Evolutionary conservation across 2,329 filamentous ascomycete genomes (phyloP).

Genomic region (Sporothrix pseudoabietina): DNA sequence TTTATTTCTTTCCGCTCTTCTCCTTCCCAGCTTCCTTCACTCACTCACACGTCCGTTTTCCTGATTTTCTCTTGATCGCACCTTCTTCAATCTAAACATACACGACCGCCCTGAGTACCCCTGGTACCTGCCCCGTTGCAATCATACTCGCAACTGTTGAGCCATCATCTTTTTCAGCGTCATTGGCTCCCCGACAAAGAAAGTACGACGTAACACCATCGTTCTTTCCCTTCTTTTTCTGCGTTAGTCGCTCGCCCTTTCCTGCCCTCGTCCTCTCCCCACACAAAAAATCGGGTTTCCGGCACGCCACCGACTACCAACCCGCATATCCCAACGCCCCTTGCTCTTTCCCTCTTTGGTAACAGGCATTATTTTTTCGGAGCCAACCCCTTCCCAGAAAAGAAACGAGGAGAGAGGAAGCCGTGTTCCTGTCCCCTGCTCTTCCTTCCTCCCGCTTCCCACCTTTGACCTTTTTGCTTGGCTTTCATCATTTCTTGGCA

Average conservation of each 20-base stretch:
- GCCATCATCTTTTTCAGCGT: not conserved
- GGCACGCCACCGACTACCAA: constrained; percentile 8
- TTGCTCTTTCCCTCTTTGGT: not conserved
- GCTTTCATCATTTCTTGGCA: constrained; percentile 26
- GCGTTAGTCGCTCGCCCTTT: not conserved
- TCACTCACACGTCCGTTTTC: not conserved
- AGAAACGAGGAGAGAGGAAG: not conserved
- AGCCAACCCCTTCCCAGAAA: not conserved
- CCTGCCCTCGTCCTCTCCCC: not conserved
- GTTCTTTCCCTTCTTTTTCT: not conserved
- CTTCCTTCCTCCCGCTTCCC: not conserved
- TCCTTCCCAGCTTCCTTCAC: not conserved
- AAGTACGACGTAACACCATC: not conserved
- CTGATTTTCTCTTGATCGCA: not conserved
- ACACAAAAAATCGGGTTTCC: constrained; percentile 19
- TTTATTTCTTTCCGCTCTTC: not conserved
- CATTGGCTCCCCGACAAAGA: not conserved
- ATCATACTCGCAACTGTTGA: not conserved
- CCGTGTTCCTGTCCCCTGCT: not conserved
- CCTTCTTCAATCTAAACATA: not conserved
- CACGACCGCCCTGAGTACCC: not conserved
- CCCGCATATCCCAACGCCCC: not conserved
- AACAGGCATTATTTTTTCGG: not conserved
- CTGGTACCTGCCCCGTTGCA: not conserved
- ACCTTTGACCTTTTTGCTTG: constrained; percentile 19